A percentile compares a stretch with the other conserved stretches of the same genome.
Evolutionary conservation across 306 rosid genomes (phyloP).

Genomic region (Argentina anserina): DNA sequence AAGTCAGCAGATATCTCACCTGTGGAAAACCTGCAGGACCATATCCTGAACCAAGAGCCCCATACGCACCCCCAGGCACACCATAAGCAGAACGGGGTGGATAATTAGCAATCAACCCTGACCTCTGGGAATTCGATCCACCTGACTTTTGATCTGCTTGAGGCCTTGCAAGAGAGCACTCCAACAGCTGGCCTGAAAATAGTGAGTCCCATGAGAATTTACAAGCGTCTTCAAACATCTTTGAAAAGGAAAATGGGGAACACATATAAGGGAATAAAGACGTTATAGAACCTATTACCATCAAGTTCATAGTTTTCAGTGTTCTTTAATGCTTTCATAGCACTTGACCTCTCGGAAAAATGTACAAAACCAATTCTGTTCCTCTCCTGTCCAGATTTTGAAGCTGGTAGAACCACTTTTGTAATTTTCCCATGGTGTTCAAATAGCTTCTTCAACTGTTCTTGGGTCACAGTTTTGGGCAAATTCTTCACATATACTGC

Average conservation of each 20-base stretch:
- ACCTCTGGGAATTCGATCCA: constrained; percentile 55
- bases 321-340: constrained; percentile 91
- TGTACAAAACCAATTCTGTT: constrained; percentile 94
- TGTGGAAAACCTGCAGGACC: constrained; percentile 70
- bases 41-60: constrained; percentile 72
- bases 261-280: background rate
- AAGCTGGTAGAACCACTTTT: constrained; percentile 94
- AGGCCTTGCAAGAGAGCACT: constrained; percentile 96
- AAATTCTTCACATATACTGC: constrained; percentile 90
- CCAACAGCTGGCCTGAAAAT: constrained; percentile 72
- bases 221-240: constrained; percentile 18
- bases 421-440: constrained; percentile 92
- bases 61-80: constrained; percentile 70
- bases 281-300: constrained; percentile 35
- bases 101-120: constrained; percentile 82
- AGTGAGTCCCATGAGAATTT: constrained; percentile 7
- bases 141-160: constrained; percentile 83
- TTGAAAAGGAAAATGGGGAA: background rate
- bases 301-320: constrained; percentile 86
- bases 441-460: constrained; percentile 77
- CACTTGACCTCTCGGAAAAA: constrained; percentile 86
- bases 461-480: constrained; percentile 88
- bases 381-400: constrained; percentile 83
- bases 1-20: constrained; percentile 35
- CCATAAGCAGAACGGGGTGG: constrained; percentile 73